Evolutionary conservation across 345 rosid species (phyloP).

Genomic region (Nasturtium officinale): DNA sequence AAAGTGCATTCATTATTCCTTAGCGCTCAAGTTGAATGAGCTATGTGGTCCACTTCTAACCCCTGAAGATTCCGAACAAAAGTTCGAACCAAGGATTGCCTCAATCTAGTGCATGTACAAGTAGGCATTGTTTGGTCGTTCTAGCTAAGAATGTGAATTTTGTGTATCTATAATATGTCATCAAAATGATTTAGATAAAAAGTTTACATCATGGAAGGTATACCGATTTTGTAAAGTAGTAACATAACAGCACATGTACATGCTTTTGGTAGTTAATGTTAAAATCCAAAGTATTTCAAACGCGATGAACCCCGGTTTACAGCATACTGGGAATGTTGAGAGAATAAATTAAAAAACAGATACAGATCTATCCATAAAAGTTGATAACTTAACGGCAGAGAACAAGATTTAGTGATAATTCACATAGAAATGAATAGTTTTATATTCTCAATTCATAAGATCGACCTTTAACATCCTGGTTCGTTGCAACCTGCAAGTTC

Average conservation of each 20-base stretch:
- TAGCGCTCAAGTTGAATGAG: not conserved
- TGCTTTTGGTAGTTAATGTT: not conserved
- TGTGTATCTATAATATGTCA: not conserved
- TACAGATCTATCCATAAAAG: no score
- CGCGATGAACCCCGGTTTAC: not conserved
- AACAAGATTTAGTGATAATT: not conserved
- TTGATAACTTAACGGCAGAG: not conserved
- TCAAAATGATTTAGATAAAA: not conserved
- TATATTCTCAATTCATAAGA: not conserved
- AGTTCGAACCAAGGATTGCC: not conserved
- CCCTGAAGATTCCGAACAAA: not conserved
- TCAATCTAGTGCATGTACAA: constrained; percentile 15
- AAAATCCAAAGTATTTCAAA: not conserved
- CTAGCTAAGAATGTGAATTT: not conserved
- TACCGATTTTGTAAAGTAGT: not conserved
- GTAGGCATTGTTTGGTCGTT: not conserved
- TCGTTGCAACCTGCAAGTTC: no score
- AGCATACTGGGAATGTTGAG: not conserved
- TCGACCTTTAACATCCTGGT: not conserved
- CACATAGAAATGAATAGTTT: no score
- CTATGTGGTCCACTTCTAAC: not conserved
- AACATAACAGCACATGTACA: not conserved
- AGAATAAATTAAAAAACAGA: not conserved
- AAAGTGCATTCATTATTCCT: not conserved
- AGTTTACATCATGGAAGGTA: not conserved